Base-by-base conservation (phyloP, 2,329 filamentous ascomycete genomes). In the Monilinia polystroma region DNA sequence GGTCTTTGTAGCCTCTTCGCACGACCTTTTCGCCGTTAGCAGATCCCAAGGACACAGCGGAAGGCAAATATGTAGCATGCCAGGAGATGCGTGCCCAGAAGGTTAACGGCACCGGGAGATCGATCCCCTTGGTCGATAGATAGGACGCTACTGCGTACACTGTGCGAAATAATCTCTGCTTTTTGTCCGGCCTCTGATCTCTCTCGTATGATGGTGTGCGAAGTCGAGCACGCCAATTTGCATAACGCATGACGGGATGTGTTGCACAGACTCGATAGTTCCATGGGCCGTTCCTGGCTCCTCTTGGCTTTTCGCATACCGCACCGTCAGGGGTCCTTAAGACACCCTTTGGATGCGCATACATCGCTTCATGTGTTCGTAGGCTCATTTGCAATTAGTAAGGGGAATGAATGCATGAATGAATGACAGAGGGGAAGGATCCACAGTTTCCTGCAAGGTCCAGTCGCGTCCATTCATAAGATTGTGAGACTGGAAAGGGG, bases 161-260 rank as follows among this genome's bases (percentile, higher is more conserved):
- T 60, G 43, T 49, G 49, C 57, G 57, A 49, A 49, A 49, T 47
- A 23, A 60, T 49, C 26, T 35, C 57, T 49, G 23, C 57, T 43
- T 49, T 18, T 49, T 23, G n/a, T 18, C 57, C 29, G 35, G 47
- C 41, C 7, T 47, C 43, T 29, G 26, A 49, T 23, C 43, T 60
- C 57, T 23, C 43, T 60, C 57, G 52, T 55, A 35, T n/a, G 32
- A 55, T 3, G 43, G 14, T 35, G 32, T 35, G 32, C 32, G 32
- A 35, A 35, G 32, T 35, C 32, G 32, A 35, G 56, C 56, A n/a
- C 32, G 32, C 32, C 32, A 35, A 35, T 35, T 45, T n/a, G 43
- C 20, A 59, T 45, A 3, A n/a, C 23, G 43, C 41, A 32, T 16
- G 12, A n/a, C 29, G 41, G 26, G 43, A 59, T 59, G 51, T 18